Conservation (phyloP, 169 alveolate species). For the Plasmodium coatneyi region DNA sequence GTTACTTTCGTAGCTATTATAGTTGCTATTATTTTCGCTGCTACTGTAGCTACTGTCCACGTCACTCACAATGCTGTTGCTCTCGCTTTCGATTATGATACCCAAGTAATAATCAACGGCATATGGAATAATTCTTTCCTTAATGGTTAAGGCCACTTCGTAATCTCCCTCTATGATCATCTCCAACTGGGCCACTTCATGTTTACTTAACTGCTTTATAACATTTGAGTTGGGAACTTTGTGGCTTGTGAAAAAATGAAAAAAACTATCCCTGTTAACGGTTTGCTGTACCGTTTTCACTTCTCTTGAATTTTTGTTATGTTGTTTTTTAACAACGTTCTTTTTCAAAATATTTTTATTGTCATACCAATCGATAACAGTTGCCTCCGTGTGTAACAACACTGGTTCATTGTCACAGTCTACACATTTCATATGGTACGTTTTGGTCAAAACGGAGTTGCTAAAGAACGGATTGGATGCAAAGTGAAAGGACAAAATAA, state of each 20-base stretch:
- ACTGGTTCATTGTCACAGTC: constrained; percentile 88
- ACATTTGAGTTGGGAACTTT: constrained; percentile 63
- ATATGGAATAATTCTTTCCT: constrained; percentile 86
- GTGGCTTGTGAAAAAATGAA: constrained; percentile 84
- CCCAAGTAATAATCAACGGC: constrained; percentile 87
- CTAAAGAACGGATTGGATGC: constrained; percentile 85
- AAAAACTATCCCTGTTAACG: constrained; percentile 85
- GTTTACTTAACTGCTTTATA: constrained; percentile 69
- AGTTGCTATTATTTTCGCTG: constrained; percentile 69
- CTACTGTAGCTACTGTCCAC: constrained; percentile 72
- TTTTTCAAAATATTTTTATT: constrained; percentile 84
- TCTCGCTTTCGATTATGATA: constrained; percentile 75
- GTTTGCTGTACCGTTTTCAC: constrained; percentile 82
- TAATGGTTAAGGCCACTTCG: constrained; percentile 85
- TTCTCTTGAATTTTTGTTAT: constrained; percentile 84
- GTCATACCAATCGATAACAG: constrained; percentile 85
- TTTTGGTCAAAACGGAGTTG: constrained; percentile 81
- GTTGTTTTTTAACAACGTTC: constrained; percentile 83
- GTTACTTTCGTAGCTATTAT: constrained; percentile 73
- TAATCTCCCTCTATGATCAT: constrained; percentile 88
- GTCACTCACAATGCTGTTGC: constrained; percentile 73
- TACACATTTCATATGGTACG: constrained; percentile 85
- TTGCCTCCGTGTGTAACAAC: constrained; percentile 86
- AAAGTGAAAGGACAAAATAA: constrained; percentile 82
- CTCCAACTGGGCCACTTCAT: constrained; percentile 85